Evolutionary conservation across 495 filamentous ascomycete genomes (phyloP).

Genomic region (Podospora bellae-mahoneyi): DNA sequence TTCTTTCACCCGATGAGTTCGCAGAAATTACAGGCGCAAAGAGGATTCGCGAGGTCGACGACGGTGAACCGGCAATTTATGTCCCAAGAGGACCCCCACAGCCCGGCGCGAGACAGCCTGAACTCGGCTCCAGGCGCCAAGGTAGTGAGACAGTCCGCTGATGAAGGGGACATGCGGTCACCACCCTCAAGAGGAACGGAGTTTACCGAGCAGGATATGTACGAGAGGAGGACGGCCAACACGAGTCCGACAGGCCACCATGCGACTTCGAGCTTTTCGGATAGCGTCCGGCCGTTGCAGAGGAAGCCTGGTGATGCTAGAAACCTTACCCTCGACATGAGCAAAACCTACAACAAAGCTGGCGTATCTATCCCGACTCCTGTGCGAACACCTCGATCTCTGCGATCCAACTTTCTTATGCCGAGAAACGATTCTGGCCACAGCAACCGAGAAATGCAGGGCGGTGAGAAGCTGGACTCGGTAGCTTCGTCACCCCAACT

Average conservation of each 20-base stretch:
- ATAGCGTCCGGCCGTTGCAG: slow-evolving; percentile 72
- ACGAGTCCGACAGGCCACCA: slow-evolving; percentile 67
- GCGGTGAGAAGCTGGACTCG: slow-evolving; percentile 74
- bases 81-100: slow-evolving; percentile 32
- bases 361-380: slow-evolving; percentile 49
- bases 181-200: slow-evolving; percentile 78
- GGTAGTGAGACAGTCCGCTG: slow-evolving; percentile 39
- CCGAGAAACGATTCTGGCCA: slow-evolving; percentile 50
- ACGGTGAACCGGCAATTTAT: slow-evolving; percentile 38
- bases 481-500: slow-evolving; percentile 68
- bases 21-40: slow-evolving; percentile 87
- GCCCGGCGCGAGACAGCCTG: slow-evolving; percentile 45
- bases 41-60: slow-evolving; percentile 52
- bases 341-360: slow-evolving; percentile 46
- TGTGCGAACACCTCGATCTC: slow-evolving; percentile 67
- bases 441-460: slow-evolving; percentile 51
- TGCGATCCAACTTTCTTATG: slow-evolving; percentile 63
- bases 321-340: slow-evolving; percentile 57
- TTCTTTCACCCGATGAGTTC: slow-evolving; percentile 98
- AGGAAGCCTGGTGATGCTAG: slow-evolving; percentile 49
- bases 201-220: slow-evolving; percentile 60
- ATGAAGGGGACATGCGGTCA: slow-evolving; percentile 48
- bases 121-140: slow-evolving; percentile 46
- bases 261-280: slow-evolving; percentile 63
- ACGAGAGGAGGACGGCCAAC: slow-evolving; percentile 66